Conservation (phyloP, 805 yeast species). For the Yarrowia hollandica region DNA sequence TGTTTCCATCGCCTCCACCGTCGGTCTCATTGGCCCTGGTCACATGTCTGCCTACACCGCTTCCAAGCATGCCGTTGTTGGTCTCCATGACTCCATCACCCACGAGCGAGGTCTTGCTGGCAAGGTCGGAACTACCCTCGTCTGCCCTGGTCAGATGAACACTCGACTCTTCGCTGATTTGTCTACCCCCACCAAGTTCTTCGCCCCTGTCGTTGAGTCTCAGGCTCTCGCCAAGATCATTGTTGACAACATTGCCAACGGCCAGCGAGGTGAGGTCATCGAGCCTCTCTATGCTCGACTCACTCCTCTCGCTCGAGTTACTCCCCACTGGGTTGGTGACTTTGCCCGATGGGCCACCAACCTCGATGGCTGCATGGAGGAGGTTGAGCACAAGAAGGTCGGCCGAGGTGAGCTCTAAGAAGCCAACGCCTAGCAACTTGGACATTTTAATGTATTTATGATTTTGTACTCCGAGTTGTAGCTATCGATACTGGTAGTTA, state of each 20-base stretch:
- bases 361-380: slow-evolving; percentile 28
- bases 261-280: slow-evolving; percentile 67
- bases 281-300: slow-evolving; percentile 76
- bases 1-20: slow-evolving; percentile 68
- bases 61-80: slow-evolving; percentile 27
- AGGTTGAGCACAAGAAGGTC: slow-evolving; percentile 28
- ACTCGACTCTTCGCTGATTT: slow-evolving; percentile 76
- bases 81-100: slow-evolving; percentile 29
- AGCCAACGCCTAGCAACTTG: not conserved
- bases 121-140: slow-evolving; percentile 40
- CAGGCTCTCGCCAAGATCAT: slow-evolving; percentile 60
- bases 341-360: slow-evolving; percentile 27
- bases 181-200: slow-evolving; percentile 64
- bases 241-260: slow-evolving; percentile 56
- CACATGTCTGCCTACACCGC: slow-evolving; percentile 29
- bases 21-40: slow-evolving; percentile 50
- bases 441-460: slow-evolving; percentile 23
- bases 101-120: slow-evolving; percentile 26
- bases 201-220: slow-evolving; percentile 85
- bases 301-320: slow-evolving; percentile 48
- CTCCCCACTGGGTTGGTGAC: slow-evolving; percentile 24
- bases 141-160: slow-evolving; percentile 85
- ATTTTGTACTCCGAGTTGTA: no score
- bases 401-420: slow-evolving; percentile 23
- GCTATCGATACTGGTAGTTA: no score